These are phyloP conservation scores for Rhododendron ferrugineum DNA, from an alignment of 148 eudicot genomes.

Conservation along the genomic window DNA sequence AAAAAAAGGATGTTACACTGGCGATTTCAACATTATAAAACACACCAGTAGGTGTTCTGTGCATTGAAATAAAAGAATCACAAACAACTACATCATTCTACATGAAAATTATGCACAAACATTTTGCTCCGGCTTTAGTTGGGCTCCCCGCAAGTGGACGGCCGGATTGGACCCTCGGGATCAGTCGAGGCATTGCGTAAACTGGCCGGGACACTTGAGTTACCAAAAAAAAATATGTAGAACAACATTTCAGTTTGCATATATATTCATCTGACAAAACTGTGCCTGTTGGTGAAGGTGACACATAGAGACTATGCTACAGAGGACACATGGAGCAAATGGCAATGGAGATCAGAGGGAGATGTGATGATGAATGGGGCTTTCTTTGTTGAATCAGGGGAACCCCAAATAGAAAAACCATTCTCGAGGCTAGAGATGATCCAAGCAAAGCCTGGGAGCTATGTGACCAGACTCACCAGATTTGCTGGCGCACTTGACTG, in stretches of 20 bases:
- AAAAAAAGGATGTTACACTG: neutral
- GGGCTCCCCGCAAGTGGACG: no score
- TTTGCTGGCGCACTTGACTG: conserved; percentile 4
- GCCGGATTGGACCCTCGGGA: no score
- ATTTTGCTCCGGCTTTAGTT: neutral
- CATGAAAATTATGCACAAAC: no score
- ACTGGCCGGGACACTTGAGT: neutral
- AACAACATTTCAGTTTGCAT: neutral
- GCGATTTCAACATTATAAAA: neutral
- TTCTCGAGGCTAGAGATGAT: conserved; percentile 3
- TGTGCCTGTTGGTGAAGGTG: neutral
- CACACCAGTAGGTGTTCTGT: neutral
- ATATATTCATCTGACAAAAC: neutral
- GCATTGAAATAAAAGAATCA: no score
- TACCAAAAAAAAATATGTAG: neutral
- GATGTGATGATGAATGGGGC: conserved; percentile 12
- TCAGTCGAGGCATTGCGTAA: no score
- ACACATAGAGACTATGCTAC: neutral
- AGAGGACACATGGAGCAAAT: neutral
- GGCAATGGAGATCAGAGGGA: conserved; percentile 13
- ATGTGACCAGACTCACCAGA: conserved; percentile 7
- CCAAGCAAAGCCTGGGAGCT: neutral
- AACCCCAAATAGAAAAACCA: neutral
- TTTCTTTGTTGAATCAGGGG: conserved; percentile 2
- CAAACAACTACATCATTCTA: no score